Evolutionary conservation across 2,329 filamentous ascomycete genomes (phyloP), one percentile per base, ranked within the genome.

Genomic region (Aspergillus uvarum): DNA sequence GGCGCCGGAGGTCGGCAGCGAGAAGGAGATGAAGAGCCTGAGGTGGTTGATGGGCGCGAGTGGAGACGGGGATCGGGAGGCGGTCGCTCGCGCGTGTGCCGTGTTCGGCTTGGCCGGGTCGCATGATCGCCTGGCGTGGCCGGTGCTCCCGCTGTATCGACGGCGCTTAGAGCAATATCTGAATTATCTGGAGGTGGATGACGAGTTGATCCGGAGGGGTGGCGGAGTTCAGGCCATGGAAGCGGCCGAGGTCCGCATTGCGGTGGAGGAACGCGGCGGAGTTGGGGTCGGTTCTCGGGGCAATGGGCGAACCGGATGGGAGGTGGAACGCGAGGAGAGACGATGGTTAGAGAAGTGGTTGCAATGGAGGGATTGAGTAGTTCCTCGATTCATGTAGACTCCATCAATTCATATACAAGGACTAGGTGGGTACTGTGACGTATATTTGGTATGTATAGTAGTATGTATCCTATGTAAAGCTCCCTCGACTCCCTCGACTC

Each of bases 111-210:
- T 74, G 10, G 67, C 68, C 1, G 70, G 70, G 49, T 63, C 64
- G 3, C 71, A 74, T 66, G 79, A 77, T 56, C 74, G 77, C 26
- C 80, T 84, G 7, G 77, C 77, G 1, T 71, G 73, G 4, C 72
- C 75, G 31, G 69, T 71, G 16, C 59, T 66, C 3, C 47, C 63
- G 59, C 26, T 89, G 67, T 81, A 92, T 73, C 74, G 79, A 59
- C 74, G 79, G 55, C 81, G 82, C 63, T 77, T 92, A 47, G 67
- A 68, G 54, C 76, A 78, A 66, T 80, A 83, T 63, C 77, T 91
- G 66, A 76, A 81, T 47, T 91, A 90, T 70, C 72, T 97, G 63
- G 82, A 82, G 50, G 76, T 82, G 42, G 93, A 97, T 76, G 91
- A 96, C 75, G 76, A 70, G 63, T 78, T 94, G 72, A 83, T 97